Evolutionary conservation across 306 rosid genomes (phyloP).

Genomic region (Glycine latifolia): DNA sequence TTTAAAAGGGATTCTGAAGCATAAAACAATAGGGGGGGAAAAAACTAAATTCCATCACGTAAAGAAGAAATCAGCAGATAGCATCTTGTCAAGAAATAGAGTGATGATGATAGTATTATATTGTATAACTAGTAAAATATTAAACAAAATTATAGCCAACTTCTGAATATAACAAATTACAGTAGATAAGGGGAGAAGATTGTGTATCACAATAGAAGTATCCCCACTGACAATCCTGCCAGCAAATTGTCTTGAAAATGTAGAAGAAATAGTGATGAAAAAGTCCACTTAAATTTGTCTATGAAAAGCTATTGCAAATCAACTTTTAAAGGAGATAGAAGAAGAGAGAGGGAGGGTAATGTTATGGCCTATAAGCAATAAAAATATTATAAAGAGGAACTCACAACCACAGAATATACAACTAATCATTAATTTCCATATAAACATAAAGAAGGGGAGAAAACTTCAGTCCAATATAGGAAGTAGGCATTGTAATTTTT

Average conservation of each 20-base stretch:
- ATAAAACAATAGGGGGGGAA: neutral
- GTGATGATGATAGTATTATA: slow-evolving; percentile 6
- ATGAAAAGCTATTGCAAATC: slow-evolving; percentile 10
- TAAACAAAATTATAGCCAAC: slow-evolving; percentile 27
- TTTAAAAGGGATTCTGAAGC: neutral
- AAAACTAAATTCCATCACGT: slow-evolving; percentile 9
- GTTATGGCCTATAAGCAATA: slow-evolving; percentile 1
- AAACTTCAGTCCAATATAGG: slow-evolving; percentile 10
- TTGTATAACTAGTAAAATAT: slow-evolving; percentile 25
- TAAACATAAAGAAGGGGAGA: slow-evolving; percentile 10
- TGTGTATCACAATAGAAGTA: slow-evolving; percentile 7
- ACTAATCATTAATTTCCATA: slow-evolving; percentile 24
- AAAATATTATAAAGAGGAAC: slow-evolving; percentile 7
- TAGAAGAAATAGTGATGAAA: slow-evolving; percentile 9
- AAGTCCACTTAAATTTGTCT: slow-evolving; percentile 27
- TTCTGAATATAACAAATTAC: slow-evolving; percentile 23
- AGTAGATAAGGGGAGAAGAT: slow-evolving; percentile 20
- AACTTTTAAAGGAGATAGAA: neutral
- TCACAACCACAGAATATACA: slow-evolving; percentile 7
- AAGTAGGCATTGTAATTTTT: slow-evolving; percentile 22
- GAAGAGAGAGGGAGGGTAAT: neutral
- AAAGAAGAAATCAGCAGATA: slow-evolving; percentile 6
- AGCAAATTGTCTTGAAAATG: slow-evolving; percentile 9
- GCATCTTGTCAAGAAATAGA: slow-evolving; percentile 33
- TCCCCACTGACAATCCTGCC: slow-evolving; percentile 5